These are phyloP conservation scores for Leccinum griseonigrum DNA, from an alignment of 1,284 basidiomycete genomes.

Conservation along the genomic window DNA sequence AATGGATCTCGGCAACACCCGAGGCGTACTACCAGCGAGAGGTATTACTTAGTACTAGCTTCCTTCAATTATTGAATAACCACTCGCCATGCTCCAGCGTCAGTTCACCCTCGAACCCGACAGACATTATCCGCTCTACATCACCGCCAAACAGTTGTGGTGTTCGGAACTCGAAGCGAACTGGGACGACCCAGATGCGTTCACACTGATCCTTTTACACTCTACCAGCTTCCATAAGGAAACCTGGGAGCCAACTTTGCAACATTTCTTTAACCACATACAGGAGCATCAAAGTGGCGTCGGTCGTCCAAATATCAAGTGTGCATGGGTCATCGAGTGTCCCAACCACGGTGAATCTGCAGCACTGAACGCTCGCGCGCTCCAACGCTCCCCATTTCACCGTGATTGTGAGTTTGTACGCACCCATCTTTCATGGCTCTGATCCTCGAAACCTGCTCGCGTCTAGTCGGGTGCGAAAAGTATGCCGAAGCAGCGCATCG, in stretches of 20 bases:
- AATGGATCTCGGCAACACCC: not conserved
- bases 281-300: conserved; percentile 18
- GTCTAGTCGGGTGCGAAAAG: conserved; percentile 55
- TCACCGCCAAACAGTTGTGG: conserved; percentile 58
- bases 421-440: conserved; percentile 1
- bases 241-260: conserved; percentile 58
- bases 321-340: conserved; percentile 52
- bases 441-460: not conserved
- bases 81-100: conserved; percentile 22
- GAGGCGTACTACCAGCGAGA: not conserved
- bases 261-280: conserved; percentile 17
- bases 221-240: conserved; percentile 69
- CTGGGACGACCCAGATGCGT: conserved; percentile 36
- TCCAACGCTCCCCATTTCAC: conserved; percentile 40
- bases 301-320: conserved; percentile 38
- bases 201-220: conserved; percentile 56
- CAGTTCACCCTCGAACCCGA: conserved; percentile 27
- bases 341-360: conserved; percentile 52
- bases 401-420: conserved; percentile 41
- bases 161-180: conserved; percentile 36
- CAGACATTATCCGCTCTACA: conserved; percentile 43
- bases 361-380: conserved; percentile 37
- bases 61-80: too few species aligned
- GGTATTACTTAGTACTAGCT: too few species aligned
- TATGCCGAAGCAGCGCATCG: conserved; percentile 54